Evolutionary conservation across 2,329 filamentous ascomycete species (phyloP).

Genomic region (Colletotrichum lindemuthianum): DNA sequence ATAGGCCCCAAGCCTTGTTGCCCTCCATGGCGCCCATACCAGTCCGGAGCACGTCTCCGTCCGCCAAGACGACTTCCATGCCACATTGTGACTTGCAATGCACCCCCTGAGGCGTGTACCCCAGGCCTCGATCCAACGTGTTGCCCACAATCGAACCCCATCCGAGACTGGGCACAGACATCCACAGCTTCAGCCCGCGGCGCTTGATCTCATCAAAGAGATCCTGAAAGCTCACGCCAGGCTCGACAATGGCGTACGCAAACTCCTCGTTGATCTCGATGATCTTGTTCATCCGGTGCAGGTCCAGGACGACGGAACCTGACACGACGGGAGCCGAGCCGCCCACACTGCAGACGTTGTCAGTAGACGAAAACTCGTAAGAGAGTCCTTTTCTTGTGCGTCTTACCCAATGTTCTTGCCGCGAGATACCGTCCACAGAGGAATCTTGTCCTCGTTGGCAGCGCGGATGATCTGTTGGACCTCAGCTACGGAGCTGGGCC

Average conservation of each 20-base stretch:
- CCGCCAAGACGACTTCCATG: slow-evolving; percentile 53
- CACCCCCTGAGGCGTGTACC: slow-evolving; percentile 43
- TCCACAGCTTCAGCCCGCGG: slow-evolving; percentile 54
- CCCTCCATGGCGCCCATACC: slow-evolving; percentile 52
- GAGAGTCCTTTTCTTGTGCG: no score
- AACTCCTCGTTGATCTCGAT: slow-evolving; percentile 53
- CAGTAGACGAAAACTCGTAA: neutral
- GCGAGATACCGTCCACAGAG: neutral
- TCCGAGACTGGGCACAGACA: slow-evolving; percentile 53
- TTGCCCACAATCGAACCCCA: slow-evolving; percentile 24
- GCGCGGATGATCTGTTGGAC: neutral
- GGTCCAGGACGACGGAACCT: slow-evolving; percentile 54
- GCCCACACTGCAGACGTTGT: slow-evolving; percentile 47
- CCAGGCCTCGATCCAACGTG: slow-evolving; percentile 49
- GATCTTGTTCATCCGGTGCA: slow-evolving; percentile 54
- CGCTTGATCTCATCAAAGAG: slow-evolving; percentile 45
- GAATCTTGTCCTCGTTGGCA: neutral
- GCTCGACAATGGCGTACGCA: slow-evolving; percentile 55
- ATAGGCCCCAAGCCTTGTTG: slow-evolving; percentile 15
- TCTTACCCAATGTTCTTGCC: slow-evolving; percentile 7
- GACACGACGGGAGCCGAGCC: slow-evolving; percentile 51
- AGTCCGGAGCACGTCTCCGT: slow-evolving; percentile 49
- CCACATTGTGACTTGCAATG: slow-evolving; percentile 53
- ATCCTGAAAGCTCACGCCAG: slow-evolving; percentile 56
- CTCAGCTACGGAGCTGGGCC: neutral